These are phyloP conservation scores for Penicilliopsis zonata DNA, from an alignment of 495 filamentous ascomycete genomes.

Conservation along the genomic window DNA sequence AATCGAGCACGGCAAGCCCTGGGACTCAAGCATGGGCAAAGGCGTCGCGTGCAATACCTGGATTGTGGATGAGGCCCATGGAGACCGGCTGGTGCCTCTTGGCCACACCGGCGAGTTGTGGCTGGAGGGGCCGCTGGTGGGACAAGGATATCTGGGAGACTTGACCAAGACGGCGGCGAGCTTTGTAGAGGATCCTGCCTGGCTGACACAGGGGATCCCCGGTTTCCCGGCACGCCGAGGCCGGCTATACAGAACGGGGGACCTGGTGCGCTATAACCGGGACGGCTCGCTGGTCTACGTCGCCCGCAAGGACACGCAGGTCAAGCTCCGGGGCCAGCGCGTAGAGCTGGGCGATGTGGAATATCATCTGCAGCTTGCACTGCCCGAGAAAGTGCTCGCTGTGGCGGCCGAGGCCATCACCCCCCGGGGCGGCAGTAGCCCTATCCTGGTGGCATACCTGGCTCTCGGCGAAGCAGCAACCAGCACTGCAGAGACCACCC, in stretches of 20 bases:
- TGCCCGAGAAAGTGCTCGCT: no score
- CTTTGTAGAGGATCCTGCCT: slow-evolving; percentile 23
- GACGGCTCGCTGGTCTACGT: slow-evolving; percentile 12
- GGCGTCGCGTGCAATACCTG: slow-evolving; percentile 8
- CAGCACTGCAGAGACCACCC: no score
- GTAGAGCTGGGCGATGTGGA: slow-evolving; percentile 37
- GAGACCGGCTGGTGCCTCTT: slow-evolving; percentile 21
- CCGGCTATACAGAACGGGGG: slow-evolving; percentile 21
- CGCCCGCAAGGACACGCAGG: slow-evolving; percentile 24
- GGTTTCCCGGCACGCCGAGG: slow-evolving; percentile 6
- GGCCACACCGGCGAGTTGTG: slow-evolving; percentile 27
- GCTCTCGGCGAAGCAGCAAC: no score
- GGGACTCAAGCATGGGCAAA: slow-evolving; percentile 1
- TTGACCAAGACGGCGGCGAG: slow-evolving; percentile 11
- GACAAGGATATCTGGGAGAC: slow-evolving; percentile 24
- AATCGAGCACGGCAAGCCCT: neutral
- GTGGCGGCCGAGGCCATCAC: no score
- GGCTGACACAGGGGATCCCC: slow-evolving; percentile 15
- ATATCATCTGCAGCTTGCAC: no score
- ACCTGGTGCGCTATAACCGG: slow-evolving; percentile 8
- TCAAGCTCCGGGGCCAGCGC: slow-evolving; percentile 36
- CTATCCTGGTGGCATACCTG: no score
- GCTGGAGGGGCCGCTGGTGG: slow-evolving; percentile 25
- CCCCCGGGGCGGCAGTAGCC: no score
- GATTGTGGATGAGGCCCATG: slow-evolving; percentile 16